These are phyloP conservation scores for Brasilioporus rufonigricans DNA, from an alignment of 768 basidiomycete genomes.

Conservation along the genomic window DNA sequence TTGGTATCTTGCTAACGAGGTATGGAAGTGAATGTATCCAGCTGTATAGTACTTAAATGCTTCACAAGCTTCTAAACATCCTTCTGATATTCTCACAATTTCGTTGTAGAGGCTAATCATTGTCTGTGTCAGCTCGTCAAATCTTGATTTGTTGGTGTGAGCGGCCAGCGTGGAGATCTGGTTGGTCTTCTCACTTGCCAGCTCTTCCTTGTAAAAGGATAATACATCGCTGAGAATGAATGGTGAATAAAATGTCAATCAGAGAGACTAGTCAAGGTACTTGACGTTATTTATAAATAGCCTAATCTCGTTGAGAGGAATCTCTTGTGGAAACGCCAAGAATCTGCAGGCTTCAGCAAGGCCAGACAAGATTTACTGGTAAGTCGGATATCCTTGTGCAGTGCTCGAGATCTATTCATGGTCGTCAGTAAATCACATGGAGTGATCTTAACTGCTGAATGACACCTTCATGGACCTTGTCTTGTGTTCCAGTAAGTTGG, in stretches of 20 bases:
- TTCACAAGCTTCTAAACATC: slow-evolving; percentile 16
- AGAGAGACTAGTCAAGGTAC: slow-evolving; percentile 24
- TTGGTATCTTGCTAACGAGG: slow-evolving; percentile 24
- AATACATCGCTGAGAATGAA: slow-evolving; percentile 34
- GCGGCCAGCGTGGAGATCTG: slow-evolving; percentile 34
- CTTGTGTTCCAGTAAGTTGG: slow-evolving; percentile 33
- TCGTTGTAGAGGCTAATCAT: slow-evolving; percentile 24
- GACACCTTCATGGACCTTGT: slow-evolving; percentile 28
- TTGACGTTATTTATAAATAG: slow-evolving; percentile 36
- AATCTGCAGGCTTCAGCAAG: slow-evolving; percentile 34
- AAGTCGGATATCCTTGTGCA: slow-evolving; percentile 29
- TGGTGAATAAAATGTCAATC: background rate
- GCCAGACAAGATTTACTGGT: slow-evolving; percentile 31
- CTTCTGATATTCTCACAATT: slow-evolving; percentile 25
- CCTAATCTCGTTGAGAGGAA: slow-evolving; percentile 40
- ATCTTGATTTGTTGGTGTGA: slow-evolving; percentile 24
- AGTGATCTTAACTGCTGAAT: background rate
- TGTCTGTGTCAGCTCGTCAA: slow-evolving; percentile 24
- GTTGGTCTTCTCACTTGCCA: slow-evolving; percentile 34
- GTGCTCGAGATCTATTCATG: background rate
- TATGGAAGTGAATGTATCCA: slow-evolving; percentile 31
- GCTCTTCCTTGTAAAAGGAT: slow-evolving; percentile 43
- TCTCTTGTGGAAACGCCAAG: slow-evolving; percentile 34
- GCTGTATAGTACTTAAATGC: slow-evolving; percentile 15
- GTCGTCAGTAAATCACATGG: too few relatives aligned